Evolutionary conservation across 73 alveolate genomes (phyloP).

Genomic region (Paramecium caudatum): DNA sequence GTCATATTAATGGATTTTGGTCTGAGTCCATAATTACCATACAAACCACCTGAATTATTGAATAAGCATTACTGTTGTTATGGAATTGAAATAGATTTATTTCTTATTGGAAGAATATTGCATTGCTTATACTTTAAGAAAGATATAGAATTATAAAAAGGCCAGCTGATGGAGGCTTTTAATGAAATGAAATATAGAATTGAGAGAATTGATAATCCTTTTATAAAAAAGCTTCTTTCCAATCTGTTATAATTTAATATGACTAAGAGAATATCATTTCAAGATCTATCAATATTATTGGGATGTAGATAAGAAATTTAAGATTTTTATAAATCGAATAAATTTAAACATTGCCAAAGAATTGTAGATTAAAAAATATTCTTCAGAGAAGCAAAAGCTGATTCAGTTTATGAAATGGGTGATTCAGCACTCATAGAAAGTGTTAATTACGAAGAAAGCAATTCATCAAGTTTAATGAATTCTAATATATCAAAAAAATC

Average conservation of each 20-base stretch:
- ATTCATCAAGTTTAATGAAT: not conserved
- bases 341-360: not conserved
- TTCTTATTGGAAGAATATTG: not conserved
- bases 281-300: not conserved
- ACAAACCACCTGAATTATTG: not conserved
- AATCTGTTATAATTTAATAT: not conserved
- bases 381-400: not conserved
- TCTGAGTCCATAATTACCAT: not conserved
- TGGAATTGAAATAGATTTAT: conserved; percentile 28
- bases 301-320: not conserved
- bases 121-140: not conserved
- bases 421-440: not conserved
- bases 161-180: not conserved
- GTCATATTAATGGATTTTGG: conserved; percentile 10
- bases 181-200: not conserved
- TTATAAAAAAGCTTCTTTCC: not conserved
- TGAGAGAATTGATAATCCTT: not conserved
- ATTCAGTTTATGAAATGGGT: not conserved
- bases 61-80: conserved; percentile 5
- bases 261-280: not conserved
- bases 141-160: not conserved
- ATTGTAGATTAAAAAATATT: not conserved
- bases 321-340: not conserved
- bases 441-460: not conserved
- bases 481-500: not conserved